phyloP scores from a whole-genome alignment of 345 rosid genomes.

The Anacardium occidentale region DNA sequence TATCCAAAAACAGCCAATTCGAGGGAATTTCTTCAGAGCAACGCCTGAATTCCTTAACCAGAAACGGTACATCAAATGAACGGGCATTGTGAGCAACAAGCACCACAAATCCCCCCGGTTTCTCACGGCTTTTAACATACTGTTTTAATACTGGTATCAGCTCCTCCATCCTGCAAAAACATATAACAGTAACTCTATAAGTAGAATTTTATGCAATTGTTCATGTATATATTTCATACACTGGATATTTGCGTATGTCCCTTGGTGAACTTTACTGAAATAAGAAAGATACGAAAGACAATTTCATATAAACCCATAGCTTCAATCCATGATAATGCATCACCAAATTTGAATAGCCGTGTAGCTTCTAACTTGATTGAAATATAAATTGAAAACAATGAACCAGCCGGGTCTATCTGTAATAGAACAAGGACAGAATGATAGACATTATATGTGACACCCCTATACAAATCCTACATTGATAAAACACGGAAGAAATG shows the following conservation, averaged over 20 bases:
- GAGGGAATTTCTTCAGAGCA: conserved; percentile 62
- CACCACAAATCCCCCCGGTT: conserved; percentile 67
- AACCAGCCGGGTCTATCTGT: neutral
- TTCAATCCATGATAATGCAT: neutral
- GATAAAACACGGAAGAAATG: too few species aligned
- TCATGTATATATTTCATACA: neutral
- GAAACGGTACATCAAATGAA: conserved; percentile 69
- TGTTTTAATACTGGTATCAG: conserved; percentile 66
- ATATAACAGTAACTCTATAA: conserved; percentile 11
- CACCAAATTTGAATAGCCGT: neutral
- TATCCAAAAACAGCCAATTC: conserved; percentile 67
- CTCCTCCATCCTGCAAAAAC: conserved; percentile 71
- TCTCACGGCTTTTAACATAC: conserved; percentile 70
- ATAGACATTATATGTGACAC: too few species aligned
- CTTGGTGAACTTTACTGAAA: neutral
- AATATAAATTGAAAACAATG: neutral
- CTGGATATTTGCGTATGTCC: neutral
- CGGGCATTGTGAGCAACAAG: conserved; percentile 81
- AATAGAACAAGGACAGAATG: neutral
- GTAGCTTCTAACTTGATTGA: neutral
- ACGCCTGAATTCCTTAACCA: conserved; percentile 67
- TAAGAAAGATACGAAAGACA: neutral
- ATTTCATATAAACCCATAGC: too few species aligned
- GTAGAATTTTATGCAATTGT: conserved; percentile 3
- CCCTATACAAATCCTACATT: too few species aligned